phyloP scores from a whole-genome alignment of 2,329 filamentous ascomycete species.

The Botryotinia calthae region DNA sequence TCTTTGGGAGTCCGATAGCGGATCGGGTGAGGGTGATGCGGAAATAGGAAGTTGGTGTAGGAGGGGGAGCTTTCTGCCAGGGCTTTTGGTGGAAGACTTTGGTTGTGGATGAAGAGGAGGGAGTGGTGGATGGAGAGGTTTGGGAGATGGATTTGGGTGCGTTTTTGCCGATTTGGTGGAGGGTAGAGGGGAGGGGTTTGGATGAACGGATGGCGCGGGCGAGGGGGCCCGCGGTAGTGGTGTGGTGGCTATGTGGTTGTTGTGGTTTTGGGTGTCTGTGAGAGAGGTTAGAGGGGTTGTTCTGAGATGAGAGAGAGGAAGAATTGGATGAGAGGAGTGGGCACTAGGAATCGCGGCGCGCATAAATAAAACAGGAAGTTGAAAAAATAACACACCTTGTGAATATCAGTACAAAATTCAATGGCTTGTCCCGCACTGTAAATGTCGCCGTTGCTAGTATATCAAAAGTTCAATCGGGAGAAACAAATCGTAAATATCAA shows the following conservation, averaged over 20 bases:
- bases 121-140: not conserved
- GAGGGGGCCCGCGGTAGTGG: not conserved
- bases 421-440: not conserved
- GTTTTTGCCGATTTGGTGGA: not conserved
- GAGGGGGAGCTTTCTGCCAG: not conserved
- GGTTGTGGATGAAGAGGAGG: not conserved
- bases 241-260: not conserved
- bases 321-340: not conserved
- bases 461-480: constrained; percentile 3
- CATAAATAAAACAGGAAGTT: not conserved
- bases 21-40: constrained; percentile 71
- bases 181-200: not conserved
- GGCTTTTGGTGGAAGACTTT: not conserved
- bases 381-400: not conserved
- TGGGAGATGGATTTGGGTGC: constrained; percentile 4
- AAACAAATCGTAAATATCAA: constrained; percentile 13
- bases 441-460: not conserved
- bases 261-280: not conserved
- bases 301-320: not conserved
- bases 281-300: constrained; percentile 6
- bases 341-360: not conserved
- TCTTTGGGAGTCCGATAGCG: constrained; percentile 66
- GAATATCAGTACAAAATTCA: not conserved
- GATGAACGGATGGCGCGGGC: constrained; percentile 3
- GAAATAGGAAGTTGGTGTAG: constrained; percentile 58